A percentile compares a stretch with the other conserved stretches of the same genome.
Conservation (phyloP, 2,329 filamentous ascomycete genomes). For the Fusarium sp. region DNA sequence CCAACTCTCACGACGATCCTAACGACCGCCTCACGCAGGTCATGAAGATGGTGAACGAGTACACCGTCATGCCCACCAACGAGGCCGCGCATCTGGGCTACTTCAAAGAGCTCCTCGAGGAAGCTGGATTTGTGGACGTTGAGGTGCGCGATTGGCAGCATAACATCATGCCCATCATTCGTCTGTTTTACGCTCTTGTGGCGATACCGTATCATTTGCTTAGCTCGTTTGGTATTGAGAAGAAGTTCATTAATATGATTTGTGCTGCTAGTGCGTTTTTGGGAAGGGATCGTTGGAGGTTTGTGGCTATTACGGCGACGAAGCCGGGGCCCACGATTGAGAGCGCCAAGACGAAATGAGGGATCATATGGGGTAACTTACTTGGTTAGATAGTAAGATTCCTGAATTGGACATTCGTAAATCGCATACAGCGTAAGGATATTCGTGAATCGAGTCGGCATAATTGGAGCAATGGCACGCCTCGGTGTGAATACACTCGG, state of each 20-base stretch:
- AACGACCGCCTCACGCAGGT: background rate
- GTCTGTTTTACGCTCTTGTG: background rate
- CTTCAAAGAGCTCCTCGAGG: background rate
- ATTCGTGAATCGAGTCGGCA: too few relatives aligned
- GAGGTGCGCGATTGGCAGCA: background rate
- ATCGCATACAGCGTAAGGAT: too few relatives aligned
- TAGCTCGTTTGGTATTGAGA: background rate
- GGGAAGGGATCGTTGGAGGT: background rate
- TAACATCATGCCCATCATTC: slow-evolving; percentile 1
- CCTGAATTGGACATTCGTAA: too few relatives aligned
- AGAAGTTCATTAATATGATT: background rate
- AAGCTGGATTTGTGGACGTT: background rate
- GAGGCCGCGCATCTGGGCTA: background rate
- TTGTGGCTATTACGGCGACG: slow-evolving; percentile 1
- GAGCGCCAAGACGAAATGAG: background rate
- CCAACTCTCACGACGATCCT: background rate
- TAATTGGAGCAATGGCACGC: too few relatives aligned
- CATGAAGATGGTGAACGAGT: slow-evolving; percentile 1
- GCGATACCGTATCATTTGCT: background rate
- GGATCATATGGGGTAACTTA: too few relatives aligned
- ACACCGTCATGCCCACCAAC: background rate
- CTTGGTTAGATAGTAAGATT: too few relatives aligned
- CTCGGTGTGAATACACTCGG: too few relatives aligned
- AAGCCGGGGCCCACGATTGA: background rate
- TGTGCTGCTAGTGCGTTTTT: background rate